Percentiles rank a stretch among this genome's conserved stretches.
Evolutionary conservation across 83 land plant genomes (phyloP).

Genomic region (Thuja plicata): DNA sequence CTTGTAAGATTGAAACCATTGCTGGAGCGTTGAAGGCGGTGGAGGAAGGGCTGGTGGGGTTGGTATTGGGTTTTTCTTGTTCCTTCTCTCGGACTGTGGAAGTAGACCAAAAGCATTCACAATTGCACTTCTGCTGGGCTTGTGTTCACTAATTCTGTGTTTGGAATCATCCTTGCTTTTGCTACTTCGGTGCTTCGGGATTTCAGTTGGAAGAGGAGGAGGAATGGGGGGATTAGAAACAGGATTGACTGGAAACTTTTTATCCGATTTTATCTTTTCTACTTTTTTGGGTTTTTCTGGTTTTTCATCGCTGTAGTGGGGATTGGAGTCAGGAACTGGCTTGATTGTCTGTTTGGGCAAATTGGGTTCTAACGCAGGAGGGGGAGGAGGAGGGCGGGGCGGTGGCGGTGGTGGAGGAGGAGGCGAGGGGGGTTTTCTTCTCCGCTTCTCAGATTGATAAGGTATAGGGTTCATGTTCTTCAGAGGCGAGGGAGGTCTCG

Average conservation of each 20-base stretch:
- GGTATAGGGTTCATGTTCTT: neutral
- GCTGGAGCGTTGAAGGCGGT: neutral
- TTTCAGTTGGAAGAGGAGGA: neutral
- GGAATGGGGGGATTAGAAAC: neutral
- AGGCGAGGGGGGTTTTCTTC: neutral
- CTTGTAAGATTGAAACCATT: slow-evolving; percentile 5
- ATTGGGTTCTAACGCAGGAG: neutral
- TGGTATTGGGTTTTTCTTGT: neutral
- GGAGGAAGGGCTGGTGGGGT: neutral
- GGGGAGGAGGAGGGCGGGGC: neutral
- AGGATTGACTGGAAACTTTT: neutral
- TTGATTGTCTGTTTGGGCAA: neutral
- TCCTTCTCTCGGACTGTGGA: neutral
- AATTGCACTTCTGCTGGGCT: neutral
- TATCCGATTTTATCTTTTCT: slow-evolving; percentile 4
- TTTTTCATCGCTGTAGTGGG: neutral
- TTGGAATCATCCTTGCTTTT: neutral
- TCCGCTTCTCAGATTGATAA: neutral
- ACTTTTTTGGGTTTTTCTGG: neutral
- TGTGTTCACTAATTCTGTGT: neutral
- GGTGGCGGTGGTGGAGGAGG: neutral
- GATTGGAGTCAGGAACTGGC: neutral
- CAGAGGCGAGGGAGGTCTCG: too few species aligned
- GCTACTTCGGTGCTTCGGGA: neutral
- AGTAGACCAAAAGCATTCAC: slow-evolving; percentile 11